These are phyloP conservation scores for Boletus coccyginus DNA, from an alignment of 768 basidiomycete genomes.

Conservation along the genomic window DNA sequence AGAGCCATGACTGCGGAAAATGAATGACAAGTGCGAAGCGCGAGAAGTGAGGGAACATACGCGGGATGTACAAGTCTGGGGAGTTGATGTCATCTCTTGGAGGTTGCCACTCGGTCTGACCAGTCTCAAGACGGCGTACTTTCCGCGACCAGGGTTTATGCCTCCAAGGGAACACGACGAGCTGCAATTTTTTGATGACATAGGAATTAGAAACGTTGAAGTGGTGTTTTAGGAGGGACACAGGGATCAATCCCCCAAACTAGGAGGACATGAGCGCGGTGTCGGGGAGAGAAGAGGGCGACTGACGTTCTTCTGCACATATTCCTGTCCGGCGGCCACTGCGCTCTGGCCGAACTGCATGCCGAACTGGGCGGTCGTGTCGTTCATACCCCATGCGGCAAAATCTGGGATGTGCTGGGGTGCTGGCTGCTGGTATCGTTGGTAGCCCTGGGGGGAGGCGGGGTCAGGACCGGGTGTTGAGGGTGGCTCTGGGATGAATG, in stretches of 20 bases:
- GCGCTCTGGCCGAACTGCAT: slow-evolving; percentile 94
- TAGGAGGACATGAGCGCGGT: slow-evolving; percentile 28
- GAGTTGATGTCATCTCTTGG: slow-evolving; percentile 94
- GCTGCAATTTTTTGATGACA: slow-evolving; percentile 82
- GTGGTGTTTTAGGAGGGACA: slow-evolving; percentile 77
- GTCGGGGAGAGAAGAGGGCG: not conserved
- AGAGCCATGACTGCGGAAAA: slow-evolving; percentile 79
- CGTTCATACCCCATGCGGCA: slow-evolving; percentile 82
- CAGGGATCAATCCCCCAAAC: slow-evolving; percentile 80
- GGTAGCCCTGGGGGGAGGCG: slow-evolving; percentile 56
- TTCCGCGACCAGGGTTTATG: slow-evolving; percentile 86
- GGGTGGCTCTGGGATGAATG: slow-evolving; percentile 80
- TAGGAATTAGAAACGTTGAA: slow-evolving; percentile 98
- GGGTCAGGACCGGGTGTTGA: slow-evolving; percentile 68
- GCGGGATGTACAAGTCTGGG: slow-evolving; percentile 95
- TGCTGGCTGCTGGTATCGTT: slow-evolving; percentile 35
- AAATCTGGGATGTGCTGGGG: slow-evolving; percentile 44
- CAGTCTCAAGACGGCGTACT: slow-evolving; percentile 58
- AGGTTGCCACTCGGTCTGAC: slow-evolving; percentile 72
- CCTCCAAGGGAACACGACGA: slow-evolving; percentile 94
- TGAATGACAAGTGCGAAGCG: slow-evolving; percentile 7
- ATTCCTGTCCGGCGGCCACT: slow-evolving; percentile 91
- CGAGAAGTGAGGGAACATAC: slow-evolving; percentile 38
- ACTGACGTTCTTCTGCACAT: slow-evolving; percentile 90
- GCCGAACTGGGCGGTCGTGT: slow-evolving; percentile 91